Base-by-base conservation (phyloP, 2,329 filamentous ascomycete species). In the Ophiocordyceps camponoti-floridani region DNA sequence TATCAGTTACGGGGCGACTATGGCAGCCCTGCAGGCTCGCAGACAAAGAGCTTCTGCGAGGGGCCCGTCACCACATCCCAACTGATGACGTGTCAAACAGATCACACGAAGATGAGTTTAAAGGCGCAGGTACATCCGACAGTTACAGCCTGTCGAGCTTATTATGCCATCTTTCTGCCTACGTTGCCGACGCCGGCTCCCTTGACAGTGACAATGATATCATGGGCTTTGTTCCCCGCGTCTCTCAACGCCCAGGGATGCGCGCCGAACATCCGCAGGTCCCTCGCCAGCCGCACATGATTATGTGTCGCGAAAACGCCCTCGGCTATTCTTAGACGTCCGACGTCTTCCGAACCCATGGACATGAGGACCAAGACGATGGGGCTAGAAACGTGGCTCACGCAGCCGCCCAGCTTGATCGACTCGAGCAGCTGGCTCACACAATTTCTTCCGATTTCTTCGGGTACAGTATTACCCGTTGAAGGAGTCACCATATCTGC, bases 291-390 rank as follows among this genome's bases (percentile, higher is more conserved):
- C 43, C 78, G 77, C 46, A 98, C 73, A 44, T 86, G 69, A 47
- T 85, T 81, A 58, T 94, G 85, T 3, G 79, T 82, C 0, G 79
- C 88, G 41, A 96, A 63, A 1, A 95, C 77, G 42, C 89, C 83
- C 53, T 77, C 79, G 30, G 88, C 86, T 47, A 98, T 59, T 49
- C 84, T 76, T 51, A 98, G 61, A 47, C 91, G 75, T 4, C 91
- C 91, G 13, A 98, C 87, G 61, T 98, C 91, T 59, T 96, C 91
- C 1, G 83, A 85, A 0, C 91, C 91, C 91, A 98, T 96, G 31
- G 88, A 86, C 91, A 98, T 98, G 49, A 98, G 68, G 16, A 80
- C 84, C 44, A 98, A 62, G 50, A 94, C 72, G 0, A 82, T 89
- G 3, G 76, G 69, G 5, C 80, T 79, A 2, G 85, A 83, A 3